Evolutionary conservation across 768 basidiomycete species (phyloP).

Genomic region (Omphalotus guepiniiformis): DNA sequence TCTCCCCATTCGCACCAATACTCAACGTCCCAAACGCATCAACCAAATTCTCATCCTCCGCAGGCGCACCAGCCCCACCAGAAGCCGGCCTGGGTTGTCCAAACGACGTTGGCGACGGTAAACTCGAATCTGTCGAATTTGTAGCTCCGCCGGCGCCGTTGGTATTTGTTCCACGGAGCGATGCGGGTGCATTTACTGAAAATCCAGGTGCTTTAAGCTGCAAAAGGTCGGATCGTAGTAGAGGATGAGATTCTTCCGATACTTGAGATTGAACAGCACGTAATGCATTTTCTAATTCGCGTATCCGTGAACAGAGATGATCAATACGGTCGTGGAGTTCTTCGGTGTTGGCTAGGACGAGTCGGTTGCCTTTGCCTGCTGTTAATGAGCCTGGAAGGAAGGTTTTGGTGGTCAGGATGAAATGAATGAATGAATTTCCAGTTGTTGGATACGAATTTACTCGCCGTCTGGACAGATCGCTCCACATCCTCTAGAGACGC

Average conservation of each 20-base stretch:
- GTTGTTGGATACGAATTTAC: constrained; percentile 11
- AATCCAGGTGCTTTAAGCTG: constrained; percentile 21
- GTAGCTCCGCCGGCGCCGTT: too few species aligned
- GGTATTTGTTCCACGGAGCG: too few species aligned
- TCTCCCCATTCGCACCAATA: constrained; percentile 50
- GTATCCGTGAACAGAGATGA: constrained; percentile 47
- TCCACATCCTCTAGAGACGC: constrained; percentile 69
- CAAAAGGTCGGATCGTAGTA: constrained; percentile 33
- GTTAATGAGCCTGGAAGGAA: constrained; percentile 42
- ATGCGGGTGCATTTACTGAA: background rate
- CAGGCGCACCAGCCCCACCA: background rate
- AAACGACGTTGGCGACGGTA: too few species aligned
- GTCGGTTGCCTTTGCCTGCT: constrained; percentile 58
- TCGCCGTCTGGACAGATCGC: constrained; percentile 75
- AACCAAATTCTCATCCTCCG: constrained; percentile 40
- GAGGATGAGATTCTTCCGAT: constrained; percentile 46
- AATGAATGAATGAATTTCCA: constrained; percentile 5
- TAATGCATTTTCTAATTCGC: constrained; percentile 58
- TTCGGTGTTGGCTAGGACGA: constrained; percentile 64
- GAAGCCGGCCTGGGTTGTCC: too few species aligned
- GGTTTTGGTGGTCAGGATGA: background rate
- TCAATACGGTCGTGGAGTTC: constrained; percentile 69
- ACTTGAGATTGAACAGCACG: constrained; percentile 42
- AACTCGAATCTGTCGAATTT: too few species aligned
- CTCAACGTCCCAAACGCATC: constrained; percentile 58